Percentiles rank a stretch among this genome's conserved stretches.
phyloP scores from a whole-genome alignment of 1,284 basidiomycete genomes.

The Apiotrichum veenhuisii region DNA sequence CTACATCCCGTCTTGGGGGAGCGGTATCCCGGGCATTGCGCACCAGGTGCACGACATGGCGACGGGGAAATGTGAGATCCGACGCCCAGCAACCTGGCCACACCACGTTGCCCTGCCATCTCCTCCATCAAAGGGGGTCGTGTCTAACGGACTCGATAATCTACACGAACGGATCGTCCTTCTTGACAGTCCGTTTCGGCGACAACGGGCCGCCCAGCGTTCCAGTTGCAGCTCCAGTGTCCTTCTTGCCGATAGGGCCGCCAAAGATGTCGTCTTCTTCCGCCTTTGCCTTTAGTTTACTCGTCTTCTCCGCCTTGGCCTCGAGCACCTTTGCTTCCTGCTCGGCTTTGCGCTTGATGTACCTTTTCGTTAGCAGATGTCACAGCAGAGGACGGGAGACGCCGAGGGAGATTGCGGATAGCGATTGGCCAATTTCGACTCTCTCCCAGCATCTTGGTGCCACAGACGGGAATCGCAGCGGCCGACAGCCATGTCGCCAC shows the following conservation, averaged over 20 bases:
- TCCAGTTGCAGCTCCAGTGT: not conserved
- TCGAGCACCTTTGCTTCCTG: slow-evolving; percentile 38
- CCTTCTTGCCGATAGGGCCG: slow-evolving; percentile 2
- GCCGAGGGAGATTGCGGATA: no score
- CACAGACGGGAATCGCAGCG: no score
- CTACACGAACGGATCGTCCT: slow-evolving; percentile 4
- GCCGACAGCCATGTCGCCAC: no score
- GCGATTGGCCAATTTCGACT: no score
- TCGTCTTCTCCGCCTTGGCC: slow-evolving; percentile 37
- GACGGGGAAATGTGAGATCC: no score
- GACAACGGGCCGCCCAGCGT: not conserved
- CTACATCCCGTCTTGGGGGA: not conserved
- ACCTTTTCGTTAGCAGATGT: slow-evolving; percentile 29
- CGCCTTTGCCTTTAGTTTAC: slow-evolving; percentile 22
- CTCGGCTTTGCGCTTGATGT: slow-evolving; percentile 48
- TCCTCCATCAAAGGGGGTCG: no score
- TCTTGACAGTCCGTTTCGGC: not conserved
- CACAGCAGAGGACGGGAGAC: no score
- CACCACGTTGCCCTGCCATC: no score
- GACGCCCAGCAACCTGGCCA: no score
- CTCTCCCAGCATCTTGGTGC: no score
- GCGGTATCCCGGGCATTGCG: no score
- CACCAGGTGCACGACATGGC: no score
- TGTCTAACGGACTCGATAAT: not conserved
- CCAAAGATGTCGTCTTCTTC: slow-evolving; percentile 32